Evolutionary conservation across 768 basidiomycete species (phyloP), one percentile per base, ranked within the genome.

Genomic region (Calocera cornea): DNA sequence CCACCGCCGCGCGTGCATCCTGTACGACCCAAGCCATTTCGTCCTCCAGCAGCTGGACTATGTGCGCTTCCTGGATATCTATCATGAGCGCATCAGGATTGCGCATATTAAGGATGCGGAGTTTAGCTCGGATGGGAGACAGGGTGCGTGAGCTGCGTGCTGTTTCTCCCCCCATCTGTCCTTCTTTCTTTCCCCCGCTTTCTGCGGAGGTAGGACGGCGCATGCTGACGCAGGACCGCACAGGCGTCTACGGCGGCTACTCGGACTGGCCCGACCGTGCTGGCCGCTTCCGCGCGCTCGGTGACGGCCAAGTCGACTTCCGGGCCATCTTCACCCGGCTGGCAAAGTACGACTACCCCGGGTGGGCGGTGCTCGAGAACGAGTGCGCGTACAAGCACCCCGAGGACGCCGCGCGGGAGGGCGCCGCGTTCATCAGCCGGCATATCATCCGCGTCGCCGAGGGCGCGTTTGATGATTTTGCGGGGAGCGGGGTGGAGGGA

Each of bases 391-490:
- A 29, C 54, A 33, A 60, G 54, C 27, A 60, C 10, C 27, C 54
- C 54, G 54, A 60, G 54, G 54, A 60, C 5, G 14, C 14, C 31
- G 54, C 54, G 54, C 11, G 54, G 24, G 31, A 33, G 31, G 54
- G 54, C 14, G 54, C 54, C 14, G 5, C 14, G 54, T 16, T 60
- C 14, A 60, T 60, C 19, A 22, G 31, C 31, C 7, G 27, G 54
- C 31, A 27, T 11, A 60, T 60, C 27, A 19, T 60, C 2, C 14
- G 19, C 14, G 54, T 60, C 10, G 16, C 11, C 14, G 54, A 60
- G 27, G 54, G 54, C 11, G 54, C 27, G 54, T 60, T 60, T 60
- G 54, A 60, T 60, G 54, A 60, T 60, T 60, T 60, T 60, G 54
- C 54, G 54, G 54, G 31, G 54, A 60, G 54, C 22, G 54, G 54